Evolutionary conservation across 2,329 filamentous ascomycete genomes (phyloP), one percentile per base, ranked within the genome.

Genomic region (Trichoderma sp.): DNA sequence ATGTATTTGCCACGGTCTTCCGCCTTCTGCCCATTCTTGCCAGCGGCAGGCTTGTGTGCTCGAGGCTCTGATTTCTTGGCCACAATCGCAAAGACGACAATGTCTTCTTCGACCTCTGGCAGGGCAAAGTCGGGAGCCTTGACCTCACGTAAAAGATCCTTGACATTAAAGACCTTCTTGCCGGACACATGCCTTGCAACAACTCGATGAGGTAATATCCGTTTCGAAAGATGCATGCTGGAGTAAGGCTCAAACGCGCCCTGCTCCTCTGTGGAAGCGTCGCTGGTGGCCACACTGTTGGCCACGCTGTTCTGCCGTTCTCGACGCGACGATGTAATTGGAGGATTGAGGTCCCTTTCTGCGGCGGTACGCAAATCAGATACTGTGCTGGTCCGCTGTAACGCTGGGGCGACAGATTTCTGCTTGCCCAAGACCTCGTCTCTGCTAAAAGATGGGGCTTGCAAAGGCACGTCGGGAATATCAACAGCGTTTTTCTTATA

Each of bases 21-120:
- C 62, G 89, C 83, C 76, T 87, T 86, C 35, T 83, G 85, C 6
- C 87, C 85, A 9, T 87, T 86, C 74, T 84, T 84, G 24, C 82
- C 85, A 12, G 83, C 80, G 4, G 83, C 81, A 4, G 86, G 84
- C 78, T 89, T 88, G 81, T 92, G 91, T 1, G 86, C 81, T 56
- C 91, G 92, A 0, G 97, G 95, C 0, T 93, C 91, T 0, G 97
- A 98, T 83, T 98, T 98, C 60, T 92, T 93, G 7, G 94, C 95
- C 27, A 99, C 90, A 75, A 98, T 92, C 9, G 91, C 97, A 80
- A 98, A 92, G 2, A 98, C 90, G 8, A 99, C 95, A 80, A 95
- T 93, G 83, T 99, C 96, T 71, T 93, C 91, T 80, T 98, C 95
- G 71, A 95, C 88, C 76, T 93, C 91, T 0, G 97, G 95, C 0